Evolutionary conservation across 768 basidiomycete species (phyloP).

Genomic region (Imleria badia): DNA sequence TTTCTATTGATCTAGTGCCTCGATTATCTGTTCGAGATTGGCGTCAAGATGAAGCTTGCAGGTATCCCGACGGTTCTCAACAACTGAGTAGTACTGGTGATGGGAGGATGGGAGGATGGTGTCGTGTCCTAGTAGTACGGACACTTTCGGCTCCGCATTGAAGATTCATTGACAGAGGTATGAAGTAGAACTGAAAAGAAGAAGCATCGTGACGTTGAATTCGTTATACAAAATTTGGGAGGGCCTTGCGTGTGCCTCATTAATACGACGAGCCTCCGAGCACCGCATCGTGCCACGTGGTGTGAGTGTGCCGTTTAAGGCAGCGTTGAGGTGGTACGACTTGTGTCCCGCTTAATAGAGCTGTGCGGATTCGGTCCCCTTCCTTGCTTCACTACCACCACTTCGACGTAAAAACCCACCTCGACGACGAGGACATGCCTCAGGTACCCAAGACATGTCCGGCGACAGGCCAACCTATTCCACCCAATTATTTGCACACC

Average conservation of each 20-base stretch:
- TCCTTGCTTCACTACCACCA: neutral
- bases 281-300: too few relatives aligned
- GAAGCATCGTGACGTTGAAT: neutral
- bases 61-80: conserved; percentile 51
- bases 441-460: conserved; percentile 18
- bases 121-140: neutral
- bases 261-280: too few relatives aligned
- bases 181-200: neutral
- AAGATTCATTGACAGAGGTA: too few relatives aligned
- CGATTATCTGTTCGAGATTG: conserved; percentile 89
- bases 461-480: conserved; percentile 12
- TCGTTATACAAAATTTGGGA: neutral
- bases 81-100: conserved; percentile 10
- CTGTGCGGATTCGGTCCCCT: neutral
- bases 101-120: neutral
- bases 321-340: conserved; percentile 22
- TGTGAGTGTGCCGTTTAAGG: conserved; percentile 16
- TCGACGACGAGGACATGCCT: conserved; percentile 21
- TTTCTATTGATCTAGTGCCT: conserved; percentile 54
- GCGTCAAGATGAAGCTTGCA: conserved; percentile 75
- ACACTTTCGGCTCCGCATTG: neutral
- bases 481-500: conserved; percentile 57
- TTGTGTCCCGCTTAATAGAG: neutral
- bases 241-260: too few relatives aligned
- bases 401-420: neutral